Evolutionary conservation across 2,329 filamentous ascomycete species (phyloP).

Genomic region (Thermomyces lanuginosus): DNA sequence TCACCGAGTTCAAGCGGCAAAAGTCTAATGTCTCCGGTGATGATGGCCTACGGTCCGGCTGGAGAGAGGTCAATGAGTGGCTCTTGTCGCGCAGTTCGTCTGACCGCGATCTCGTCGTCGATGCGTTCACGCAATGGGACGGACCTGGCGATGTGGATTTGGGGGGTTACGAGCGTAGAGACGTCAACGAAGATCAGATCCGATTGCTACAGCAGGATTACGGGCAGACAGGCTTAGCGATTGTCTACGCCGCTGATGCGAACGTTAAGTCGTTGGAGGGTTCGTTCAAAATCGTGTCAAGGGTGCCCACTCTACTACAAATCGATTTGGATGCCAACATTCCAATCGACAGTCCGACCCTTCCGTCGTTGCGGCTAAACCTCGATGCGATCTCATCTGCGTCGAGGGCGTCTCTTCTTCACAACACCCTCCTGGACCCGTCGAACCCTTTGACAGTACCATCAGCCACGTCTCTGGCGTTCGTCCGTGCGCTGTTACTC

Average conservation of each 20-base stretch:
- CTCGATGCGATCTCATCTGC: slow-evolving; percentile 18
- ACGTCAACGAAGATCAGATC: slow-evolving; percentile 28
- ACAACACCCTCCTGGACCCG: slow-evolving; percentile 23
- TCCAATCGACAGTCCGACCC: slow-evolving; percentile 8
- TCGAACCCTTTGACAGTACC: slow-evolving; percentile 29
- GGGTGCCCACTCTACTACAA: slow-evolving; percentile 35
- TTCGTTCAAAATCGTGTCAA: slow-evolving; percentile 33
- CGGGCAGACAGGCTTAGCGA: slow-evolving; percentile 43
- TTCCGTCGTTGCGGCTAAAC: slow-evolving; percentile 17
- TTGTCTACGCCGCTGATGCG: slow-evolving; percentile 38
- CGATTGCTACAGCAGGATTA: slow-evolving; percentile 33
- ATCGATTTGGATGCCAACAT: slow-evolving; percentile 30
- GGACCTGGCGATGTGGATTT: slow-evolving; percentile 44
- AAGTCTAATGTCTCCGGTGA: slow-evolving; percentile 21
- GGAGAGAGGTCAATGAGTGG: slow-evolving; percentile 45
- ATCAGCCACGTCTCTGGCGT: slow-evolving; percentile 21
- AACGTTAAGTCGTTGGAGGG: slow-evolving; percentile 30
- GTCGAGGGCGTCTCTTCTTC: slow-evolving; percentile 25
- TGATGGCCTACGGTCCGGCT: slow-evolving; percentile 25
- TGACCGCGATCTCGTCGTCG: slow-evolving; percentile 34
- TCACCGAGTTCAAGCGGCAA: slow-evolving; percentile 37
- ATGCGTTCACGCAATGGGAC: slow-evolving; percentile 40
- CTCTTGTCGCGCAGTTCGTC: slow-evolving; percentile 36
- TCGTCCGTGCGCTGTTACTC: slow-evolving; percentile 25
- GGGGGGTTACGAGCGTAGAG: slow-evolving; percentile 34